A percentile compares a stretch with the other conserved stretches of the same genome.
Conservation (phyloP, 2,329 filamentous ascomycete species). For the Neophaeococcomyces mojaviensis region DNA sequence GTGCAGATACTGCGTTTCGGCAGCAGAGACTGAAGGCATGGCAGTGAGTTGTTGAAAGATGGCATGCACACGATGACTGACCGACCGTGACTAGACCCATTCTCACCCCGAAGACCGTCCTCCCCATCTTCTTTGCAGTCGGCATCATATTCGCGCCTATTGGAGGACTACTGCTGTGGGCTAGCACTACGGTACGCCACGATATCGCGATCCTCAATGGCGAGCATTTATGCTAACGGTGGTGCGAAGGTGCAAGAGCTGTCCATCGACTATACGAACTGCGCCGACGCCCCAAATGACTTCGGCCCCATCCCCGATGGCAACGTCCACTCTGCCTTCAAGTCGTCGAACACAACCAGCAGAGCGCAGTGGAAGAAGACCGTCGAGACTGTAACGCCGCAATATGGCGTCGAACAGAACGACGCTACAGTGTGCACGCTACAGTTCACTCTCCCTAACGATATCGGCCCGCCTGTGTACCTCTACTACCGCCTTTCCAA, state of each 20-base stretch:
- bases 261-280: slow-evolving; percentile 81
- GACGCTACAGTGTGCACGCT: slow-evolving; percentile 58
- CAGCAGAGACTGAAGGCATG: slow-evolving; percentile 97
- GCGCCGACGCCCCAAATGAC: slow-evolving; percentile 45
- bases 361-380: slow-evolving; percentile 27
- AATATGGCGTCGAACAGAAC: slow-evolving; percentile 21
- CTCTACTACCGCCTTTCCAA: slow-evolving; percentile 95
- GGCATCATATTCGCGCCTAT: slow-evolving; percentile 91
- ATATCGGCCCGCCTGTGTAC: slow-evolving; percentile 72
- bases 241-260: slow-evolving; percentile 75
- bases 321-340: slow-evolving; percentile 65
- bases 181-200: slow-evolving; percentile 63
- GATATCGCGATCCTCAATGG: background rate
- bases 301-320: slow-evolving; percentile 48
- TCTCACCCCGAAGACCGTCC: slow-evolving; percentile 84
- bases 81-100: slow-evolving; percentile 61
- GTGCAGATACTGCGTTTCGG: slow-evolving; percentile 82
- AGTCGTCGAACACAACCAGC: slow-evolving; percentile 40
- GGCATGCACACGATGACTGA: slow-evolving; percentile 11
- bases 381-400: slow-evolving; percentile 19
- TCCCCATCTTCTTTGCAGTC: slow-evolving; percentile 84
- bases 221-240: slow-evolving; percentile 2
- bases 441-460: slow-evolving; percentile 69
- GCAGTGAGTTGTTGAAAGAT: slow-evolving; percentile 60
- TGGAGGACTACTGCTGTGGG: slow-evolving; percentile 76